These are phyloP conservation scores for Thalia dealbata DNA, from an alignment of 176 grass and related monocot species.

Conservation along the genomic window DNA sequence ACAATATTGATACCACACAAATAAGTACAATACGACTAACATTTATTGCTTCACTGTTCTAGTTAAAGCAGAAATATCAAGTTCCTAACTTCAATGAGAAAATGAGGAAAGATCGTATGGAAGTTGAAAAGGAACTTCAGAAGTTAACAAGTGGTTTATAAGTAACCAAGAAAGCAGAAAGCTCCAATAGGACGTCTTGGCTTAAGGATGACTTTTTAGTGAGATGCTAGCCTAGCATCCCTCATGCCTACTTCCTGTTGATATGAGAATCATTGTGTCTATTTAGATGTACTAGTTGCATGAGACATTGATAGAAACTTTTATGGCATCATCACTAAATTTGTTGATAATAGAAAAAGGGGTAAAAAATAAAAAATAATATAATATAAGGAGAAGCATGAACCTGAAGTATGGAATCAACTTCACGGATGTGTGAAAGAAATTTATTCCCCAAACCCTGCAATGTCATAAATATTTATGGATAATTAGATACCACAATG, in stretches of 20 bases:
- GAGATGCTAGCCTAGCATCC: not conserved
- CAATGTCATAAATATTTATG: not conserved
- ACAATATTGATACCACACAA: not conserved
- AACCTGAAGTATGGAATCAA: slow-evolving; percentile 99
- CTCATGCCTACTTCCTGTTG: not conserved
- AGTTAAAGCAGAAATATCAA: not conserved
- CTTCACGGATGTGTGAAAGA: slow-evolving; percentile 97
- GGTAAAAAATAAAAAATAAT: not conserved
- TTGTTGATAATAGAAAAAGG: not conserved
- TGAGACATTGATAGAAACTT: not conserved
- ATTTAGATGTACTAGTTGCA: not conserved
- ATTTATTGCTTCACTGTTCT: not conserved
- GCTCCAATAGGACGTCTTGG: too few species aligned
- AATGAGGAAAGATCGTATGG: not conserved
- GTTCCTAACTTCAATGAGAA: not conserved
- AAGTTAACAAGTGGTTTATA: not conserved
- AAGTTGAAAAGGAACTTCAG: not conserved
- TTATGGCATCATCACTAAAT: not conserved
- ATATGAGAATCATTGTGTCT: not conserved
- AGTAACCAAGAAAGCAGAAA: not conserved
- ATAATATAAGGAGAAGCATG: not conserved
- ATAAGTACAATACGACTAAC: not conserved
- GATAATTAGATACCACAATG: not conserved
- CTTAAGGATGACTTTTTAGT: too few species aligned
- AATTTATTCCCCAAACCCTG: slow-evolving; percentile 97